These are phyloP conservation scores for Apiospora hydei DNA, from an alignment of 2,329 filamentous ascomycete species.

Conservation along the genomic window DNA sequence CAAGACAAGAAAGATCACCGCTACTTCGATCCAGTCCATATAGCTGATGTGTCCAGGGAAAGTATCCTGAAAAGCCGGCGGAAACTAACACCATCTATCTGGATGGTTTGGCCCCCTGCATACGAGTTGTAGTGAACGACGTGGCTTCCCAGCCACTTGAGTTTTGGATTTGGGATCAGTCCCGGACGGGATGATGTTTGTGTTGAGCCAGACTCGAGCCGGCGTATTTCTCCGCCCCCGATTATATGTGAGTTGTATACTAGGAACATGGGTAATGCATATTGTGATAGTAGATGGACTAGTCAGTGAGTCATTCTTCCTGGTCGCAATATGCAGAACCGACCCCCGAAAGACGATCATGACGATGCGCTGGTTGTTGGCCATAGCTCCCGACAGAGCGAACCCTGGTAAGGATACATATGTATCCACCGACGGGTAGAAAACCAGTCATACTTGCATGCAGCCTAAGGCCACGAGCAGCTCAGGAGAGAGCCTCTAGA, in stretches of 20 bases:
- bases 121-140: conserved; percentile 11
- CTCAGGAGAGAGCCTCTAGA: conserved; percentile 10
- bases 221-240: conserved; percentile 7
- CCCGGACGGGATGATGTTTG: conserved; percentile 21
- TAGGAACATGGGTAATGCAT: conserved; percentile 10
- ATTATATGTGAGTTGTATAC: conserved; percentile 16
- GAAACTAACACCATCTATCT: conserved; percentile 5
- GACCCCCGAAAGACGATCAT: conserved; percentile 21
- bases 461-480: conserved; percentile 8
- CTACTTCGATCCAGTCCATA: not conserved
- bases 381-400: conserved; percentile 6
- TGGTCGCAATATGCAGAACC: conserved; percentile 14
- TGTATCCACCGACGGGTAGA: conserved; percentile 14
- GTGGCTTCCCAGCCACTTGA: conserved; percentile 27
- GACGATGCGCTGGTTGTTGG: conserved; percentile 22
- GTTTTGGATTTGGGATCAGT: conserved; percentile 12
- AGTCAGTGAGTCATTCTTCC: conserved; percentile 18
- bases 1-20: not conserved
- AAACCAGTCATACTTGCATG: conserved; percentile 21
- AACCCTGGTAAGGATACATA: not conserved
- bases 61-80: not conserved
- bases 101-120: conserved; percentile 27
- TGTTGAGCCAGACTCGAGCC: conserved; percentile 8
- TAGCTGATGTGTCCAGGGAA: not conserved
- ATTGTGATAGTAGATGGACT: not conserved